Evolutionary conservation across 371 early-diverging fungal species (phyloP).

Genomic region (Mucor mucedo): DNA sequence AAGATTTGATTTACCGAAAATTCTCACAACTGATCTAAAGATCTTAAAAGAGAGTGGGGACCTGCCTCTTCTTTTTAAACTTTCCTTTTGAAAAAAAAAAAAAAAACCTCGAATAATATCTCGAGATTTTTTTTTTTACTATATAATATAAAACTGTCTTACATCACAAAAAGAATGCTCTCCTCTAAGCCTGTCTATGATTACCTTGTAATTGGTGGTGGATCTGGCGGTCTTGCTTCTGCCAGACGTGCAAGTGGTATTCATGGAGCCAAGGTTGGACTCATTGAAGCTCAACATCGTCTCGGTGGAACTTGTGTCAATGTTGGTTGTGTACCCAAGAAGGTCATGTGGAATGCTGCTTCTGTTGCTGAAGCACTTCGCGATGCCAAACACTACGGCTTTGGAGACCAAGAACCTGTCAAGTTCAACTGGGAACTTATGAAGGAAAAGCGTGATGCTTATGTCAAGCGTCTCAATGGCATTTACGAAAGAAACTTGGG

Average conservation of each 20-base stretch:
- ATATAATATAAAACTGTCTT: slow-evolving; percentile 13
- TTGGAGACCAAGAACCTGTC: slow-evolving; percentile 59
- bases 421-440: slow-evolving; percentile 75
- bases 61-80: neutral
- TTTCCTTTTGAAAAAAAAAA: neutral
- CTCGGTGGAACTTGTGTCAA: slow-evolving; percentile 97
- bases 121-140: neutral
- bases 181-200: slow-evolving; percentile 66
- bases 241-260: slow-evolving; percentile 89
- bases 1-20: too few relatives aligned
- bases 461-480: slow-evolving; percentile 93
- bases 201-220: slow-evolving; percentile 93
- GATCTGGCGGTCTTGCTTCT: slow-evolving; percentile 88
- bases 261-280: slow-evolving; percentile 90
- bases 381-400: slow-evolving; percentile 91
- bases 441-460: slow-evolving; percentile 93
- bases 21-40: too few relatives aligned
- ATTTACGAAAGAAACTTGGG: slow-evolving; percentile 92
- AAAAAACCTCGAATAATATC: neutral
- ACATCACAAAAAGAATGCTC: slow-evolving; percentile 22
- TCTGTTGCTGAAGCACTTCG: slow-evolving; percentile 84
- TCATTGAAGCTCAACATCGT: slow-evolving; percentile 85
- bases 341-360: slow-evolving; percentile 97
- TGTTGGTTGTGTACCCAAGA: slow-evolving; percentile 98
- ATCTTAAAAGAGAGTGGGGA: too few relatives aligned